phyloP scores from a whole-genome alignment of 2,329 filamentous ascomycete species.

The Aspergillus sp. region DNA sequence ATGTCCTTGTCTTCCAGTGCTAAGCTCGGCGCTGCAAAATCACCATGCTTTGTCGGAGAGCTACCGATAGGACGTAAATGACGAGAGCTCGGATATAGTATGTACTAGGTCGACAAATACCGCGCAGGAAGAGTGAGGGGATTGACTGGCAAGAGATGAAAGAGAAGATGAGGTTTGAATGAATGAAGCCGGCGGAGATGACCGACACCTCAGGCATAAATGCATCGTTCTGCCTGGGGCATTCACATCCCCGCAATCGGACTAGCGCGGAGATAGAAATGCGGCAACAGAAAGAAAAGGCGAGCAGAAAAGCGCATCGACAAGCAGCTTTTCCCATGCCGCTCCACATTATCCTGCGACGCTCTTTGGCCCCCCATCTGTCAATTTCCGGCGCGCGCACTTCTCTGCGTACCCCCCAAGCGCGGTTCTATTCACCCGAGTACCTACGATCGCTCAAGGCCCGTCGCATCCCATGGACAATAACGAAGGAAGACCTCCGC shows the following conservation, averaged over 20 bases:
- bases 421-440: background rate
- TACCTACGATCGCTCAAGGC: background rate
- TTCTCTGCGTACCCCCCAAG: background rate
- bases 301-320: conserved; percentile 6
- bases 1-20: background rate
- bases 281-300: conserved; percentile 9
- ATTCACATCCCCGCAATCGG: background rate
- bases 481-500: conserved; percentile 33
- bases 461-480: conserved; percentile 33
- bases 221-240: background rate
- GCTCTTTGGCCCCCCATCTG: background rate
- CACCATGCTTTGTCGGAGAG: background rate
- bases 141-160: background rate
- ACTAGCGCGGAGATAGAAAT: conserved; percentile 9
- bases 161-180: background rate
- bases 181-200: background rate
- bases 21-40: background rate
- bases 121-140: background rate
- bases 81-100: too few species aligned
- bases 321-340: conserved; percentile 23
- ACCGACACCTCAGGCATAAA: background rate
- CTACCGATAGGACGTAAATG: background rate
- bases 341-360: conserved; percentile 22
- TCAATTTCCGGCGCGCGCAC: background rate
- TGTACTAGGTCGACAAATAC: too few species aligned